phyloP scores from a whole-genome alignment of 1,284 basidiomycete genomes.

The Abortiporus biennis region DNA sequence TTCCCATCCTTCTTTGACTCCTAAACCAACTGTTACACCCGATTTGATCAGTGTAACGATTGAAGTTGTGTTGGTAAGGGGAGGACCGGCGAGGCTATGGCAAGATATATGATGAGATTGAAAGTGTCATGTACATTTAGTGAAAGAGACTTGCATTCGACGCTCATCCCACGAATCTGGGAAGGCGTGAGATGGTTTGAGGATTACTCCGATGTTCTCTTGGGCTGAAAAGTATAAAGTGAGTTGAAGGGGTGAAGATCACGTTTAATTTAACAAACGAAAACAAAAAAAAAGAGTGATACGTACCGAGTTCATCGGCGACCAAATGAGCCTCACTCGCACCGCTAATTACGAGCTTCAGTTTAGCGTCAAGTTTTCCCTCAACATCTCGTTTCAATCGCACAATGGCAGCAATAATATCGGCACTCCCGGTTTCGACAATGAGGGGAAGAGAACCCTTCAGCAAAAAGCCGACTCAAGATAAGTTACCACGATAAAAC shows the following conservation, averaged over 20 bases:
- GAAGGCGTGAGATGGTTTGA: constrained; percentile 46
- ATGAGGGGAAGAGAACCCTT: constrained; percentile 42
- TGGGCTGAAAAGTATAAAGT: too few species aligned
- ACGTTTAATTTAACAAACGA: constrained; percentile 19
- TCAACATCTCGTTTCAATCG: constrained; percentile 72
- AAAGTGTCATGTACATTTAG: background rate
- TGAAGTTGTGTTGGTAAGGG: constrained; percentile 43
- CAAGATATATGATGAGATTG: constrained; percentile 24
- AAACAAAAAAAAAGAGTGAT: background rate
- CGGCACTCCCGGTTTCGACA: constrained; percentile 53
- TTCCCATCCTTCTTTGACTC: constrained; percentile 37
- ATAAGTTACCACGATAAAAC: too few species aligned
- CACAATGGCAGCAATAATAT: constrained; percentile 72
- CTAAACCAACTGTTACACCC: constrained; percentile 50
- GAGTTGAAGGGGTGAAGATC: constrained; percentile 31
- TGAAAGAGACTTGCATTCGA: constrained; percentile 28
- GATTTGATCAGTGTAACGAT: constrained; percentile 38
- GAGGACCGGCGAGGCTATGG: constrained; percentile 55
- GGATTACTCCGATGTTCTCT: constrained; percentile 46
- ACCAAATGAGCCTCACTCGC: constrained; percentile 73
- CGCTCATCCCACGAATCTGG: constrained; percentile 45
- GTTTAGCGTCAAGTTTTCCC: constrained; percentile 42
- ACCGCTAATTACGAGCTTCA: constrained; percentile 65
- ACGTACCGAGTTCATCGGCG: constrained; percentile 62
- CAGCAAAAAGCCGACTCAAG: too few species aligned